Evolutionary conservation across 495 filamentous ascomycete genomes (phyloP).

Genomic region (Patellaria atrata): DNA sequence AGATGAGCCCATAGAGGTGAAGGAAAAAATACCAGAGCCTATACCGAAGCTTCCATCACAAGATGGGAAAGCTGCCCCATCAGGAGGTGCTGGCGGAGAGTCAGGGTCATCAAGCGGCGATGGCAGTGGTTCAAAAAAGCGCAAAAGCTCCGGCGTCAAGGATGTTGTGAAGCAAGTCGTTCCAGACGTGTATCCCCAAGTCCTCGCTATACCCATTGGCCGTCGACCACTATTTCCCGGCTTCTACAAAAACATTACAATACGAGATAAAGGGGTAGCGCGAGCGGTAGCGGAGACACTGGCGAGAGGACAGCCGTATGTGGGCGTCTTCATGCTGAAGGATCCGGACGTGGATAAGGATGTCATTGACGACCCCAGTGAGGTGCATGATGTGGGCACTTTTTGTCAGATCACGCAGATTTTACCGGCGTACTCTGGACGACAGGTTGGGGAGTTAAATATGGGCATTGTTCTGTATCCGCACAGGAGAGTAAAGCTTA

Average conservation of each 20-base stretch:
- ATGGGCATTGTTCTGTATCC: slow-evolving; percentile 91
- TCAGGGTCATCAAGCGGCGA: slow-evolving; percentile 31
- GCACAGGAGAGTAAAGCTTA: slow-evolving; percentile 85
- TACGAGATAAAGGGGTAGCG: slow-evolving; percentile 77
- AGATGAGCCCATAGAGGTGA: slow-evolving; percentile 25
- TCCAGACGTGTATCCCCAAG: slow-evolving; percentile 92
- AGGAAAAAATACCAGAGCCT: slow-evolving; percentile 35
- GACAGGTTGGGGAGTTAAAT: slow-evolving; percentile 55
- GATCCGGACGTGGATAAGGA: slow-evolving; percentile 88
- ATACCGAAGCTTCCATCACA: slow-evolving; percentile 18
- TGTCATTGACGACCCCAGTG: slow-evolving; percentile 69
- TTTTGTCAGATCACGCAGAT: slow-evolving; percentile 96
- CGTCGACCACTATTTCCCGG: slow-evolving; percentile 92
- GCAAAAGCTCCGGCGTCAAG: slow-evolving; percentile 42
- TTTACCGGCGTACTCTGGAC: slow-evolving; percentile 48
- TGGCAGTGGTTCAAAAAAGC: slow-evolving; percentile 52
- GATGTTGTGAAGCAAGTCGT: slow-evolving; percentile 74
- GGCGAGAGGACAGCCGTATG: slow-evolving; percentile 94
- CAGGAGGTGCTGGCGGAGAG: slow-evolving; percentile 34
- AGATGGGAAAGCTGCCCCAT: slow-evolving; percentile 23
- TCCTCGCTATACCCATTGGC: slow-evolving; percentile 97
- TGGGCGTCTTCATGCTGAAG: slow-evolving; percentile 93
- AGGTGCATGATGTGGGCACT: slow-evolving; percentile 89
- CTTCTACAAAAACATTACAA: slow-evolving; percentile 97
- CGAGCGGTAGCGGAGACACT: slow-evolving; percentile 90